Conservation (phyloP, 2,329 filamentous ascomycete species). For the Sporothrix variecibatus region DNA sequence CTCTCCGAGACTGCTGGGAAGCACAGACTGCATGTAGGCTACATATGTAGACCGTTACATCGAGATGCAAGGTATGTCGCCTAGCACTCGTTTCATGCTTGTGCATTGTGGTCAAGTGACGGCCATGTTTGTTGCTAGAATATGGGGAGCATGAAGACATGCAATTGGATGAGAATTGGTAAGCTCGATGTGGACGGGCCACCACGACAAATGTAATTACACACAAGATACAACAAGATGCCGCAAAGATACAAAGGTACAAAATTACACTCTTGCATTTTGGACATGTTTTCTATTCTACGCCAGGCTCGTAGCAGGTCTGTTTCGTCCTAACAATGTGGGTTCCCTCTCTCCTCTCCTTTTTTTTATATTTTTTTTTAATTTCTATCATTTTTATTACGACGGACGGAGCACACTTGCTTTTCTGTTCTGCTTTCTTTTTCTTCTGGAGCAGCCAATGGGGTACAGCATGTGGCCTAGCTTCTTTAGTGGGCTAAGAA, state of each 20-base stretch:
- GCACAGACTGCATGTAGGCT: not conserved
- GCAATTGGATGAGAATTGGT: not conserved
- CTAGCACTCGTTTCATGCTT: not conserved
- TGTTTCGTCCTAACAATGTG: constrained; percentile 10
- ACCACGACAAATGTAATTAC: not conserved
- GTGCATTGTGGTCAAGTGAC: not conserved
- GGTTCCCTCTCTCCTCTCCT: not conserved
- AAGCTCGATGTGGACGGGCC: not conserved
- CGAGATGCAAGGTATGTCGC: not conserved
- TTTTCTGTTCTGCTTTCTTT: constrained; percentile 1
- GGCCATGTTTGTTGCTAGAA: not conserved
- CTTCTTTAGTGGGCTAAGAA: constrained; percentile 11
- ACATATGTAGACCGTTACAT: constrained; percentile 3
- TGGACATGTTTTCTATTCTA: not conserved
- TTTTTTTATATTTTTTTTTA: not conserved
- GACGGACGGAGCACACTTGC: not conserved
- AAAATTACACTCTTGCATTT: not conserved
- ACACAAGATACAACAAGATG: not conserved
- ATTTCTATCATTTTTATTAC: no score
- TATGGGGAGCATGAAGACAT: not conserved
- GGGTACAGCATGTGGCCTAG: constrained; percentile 12
- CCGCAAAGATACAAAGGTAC: not conserved
- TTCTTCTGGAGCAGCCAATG: constrained; percentile 12
- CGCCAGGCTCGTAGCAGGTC: not conserved
- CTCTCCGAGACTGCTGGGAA: not conserved